These are phyloP conservation scores for Plasmopara muralis DNA, from an alignment of 352 stramenopile species.

Conservation along the genomic window DNA sequence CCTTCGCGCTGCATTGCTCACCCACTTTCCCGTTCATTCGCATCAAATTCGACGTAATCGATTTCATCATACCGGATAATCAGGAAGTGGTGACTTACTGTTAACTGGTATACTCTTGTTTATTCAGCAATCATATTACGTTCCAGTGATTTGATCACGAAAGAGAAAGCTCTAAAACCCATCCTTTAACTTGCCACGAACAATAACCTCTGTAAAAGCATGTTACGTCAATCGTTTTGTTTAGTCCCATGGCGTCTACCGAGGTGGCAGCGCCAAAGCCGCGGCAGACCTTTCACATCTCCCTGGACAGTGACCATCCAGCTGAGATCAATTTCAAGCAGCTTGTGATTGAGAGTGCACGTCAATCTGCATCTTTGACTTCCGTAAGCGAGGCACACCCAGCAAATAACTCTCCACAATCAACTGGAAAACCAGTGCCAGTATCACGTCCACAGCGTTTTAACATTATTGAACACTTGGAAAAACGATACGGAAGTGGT, in stretches of 20 bases:
- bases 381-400: not conserved
- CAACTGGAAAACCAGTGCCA: not conserved
- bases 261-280: constrained; percentile 10
- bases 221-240: not conserved
- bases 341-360: constrained; percentile 29
- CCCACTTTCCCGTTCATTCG: too few species aligned
- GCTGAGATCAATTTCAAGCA: constrained; percentile 74
- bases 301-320: constrained; percentile 33
- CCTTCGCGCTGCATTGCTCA: too few species aligned
- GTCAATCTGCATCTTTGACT: not conserved
- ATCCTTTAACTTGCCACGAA: not conserved
- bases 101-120: too few species aligned
- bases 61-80: too few species aligned
- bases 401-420: not conserved
- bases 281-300: constrained; percentile 43
- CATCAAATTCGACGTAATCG: too few species aligned
- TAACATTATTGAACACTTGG: constrained; percentile 83
- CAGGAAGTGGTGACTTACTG: too few species aligned
- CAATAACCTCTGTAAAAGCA: not conserved
- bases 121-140: too few species aligned
- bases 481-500: constrained; percentile 77
- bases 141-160: too few species aligned
- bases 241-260: not conserved
- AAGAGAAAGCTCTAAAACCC: too few species aligned
- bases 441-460: constrained; percentile 38